Evolutionary conservation across 257 asterid genomes (phyloP).

Genomic region (Ocimum tenuiflorum): DNA sequence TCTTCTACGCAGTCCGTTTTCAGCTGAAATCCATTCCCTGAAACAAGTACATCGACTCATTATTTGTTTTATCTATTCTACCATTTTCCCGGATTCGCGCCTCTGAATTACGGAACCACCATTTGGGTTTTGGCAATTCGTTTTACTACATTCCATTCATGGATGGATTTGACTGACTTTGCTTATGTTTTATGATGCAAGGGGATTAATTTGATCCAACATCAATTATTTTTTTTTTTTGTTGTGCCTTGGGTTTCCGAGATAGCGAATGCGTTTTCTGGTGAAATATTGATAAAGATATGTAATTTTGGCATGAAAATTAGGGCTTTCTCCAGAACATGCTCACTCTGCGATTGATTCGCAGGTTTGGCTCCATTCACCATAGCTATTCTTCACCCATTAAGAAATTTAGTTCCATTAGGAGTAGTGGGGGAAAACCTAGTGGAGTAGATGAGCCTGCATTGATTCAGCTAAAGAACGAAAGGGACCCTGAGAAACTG

Average conservation of each 20-base stretch:
- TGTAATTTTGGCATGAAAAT: conserved; percentile 30
- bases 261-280: conserved; percentile 15
- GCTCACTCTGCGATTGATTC: conserved; percentile 67
- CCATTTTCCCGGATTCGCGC: not conserved
- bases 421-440: conserved; percentile 16
- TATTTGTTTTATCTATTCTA: not conserved
- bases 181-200: not conserved
- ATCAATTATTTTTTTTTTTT: conserved; percentile 2
- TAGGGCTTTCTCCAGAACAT: conserved; percentile 39
- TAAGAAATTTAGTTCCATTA: conserved; percentile 16
- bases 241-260: not conserved
- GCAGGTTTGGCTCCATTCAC: conserved; percentile 54
- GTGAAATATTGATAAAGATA: conserved; percentile 9
- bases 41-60: not conserved
- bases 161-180: conserved; percentile 3
- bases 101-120: not conserved
- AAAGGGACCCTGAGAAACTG: conserved; percentile 62
- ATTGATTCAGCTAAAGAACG: conserved; percentile 56
- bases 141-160: not conserved
- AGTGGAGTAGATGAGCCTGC: conserved; percentile 53
- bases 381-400: conserved; percentile 16
- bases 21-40: not conserved
- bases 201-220: not conserved
- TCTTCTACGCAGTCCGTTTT: not conserved
- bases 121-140: not conserved